Base-by-base conservation (phyloP, 176 grass and related monocot species). In the Coix lacrymajobi region DNA sequence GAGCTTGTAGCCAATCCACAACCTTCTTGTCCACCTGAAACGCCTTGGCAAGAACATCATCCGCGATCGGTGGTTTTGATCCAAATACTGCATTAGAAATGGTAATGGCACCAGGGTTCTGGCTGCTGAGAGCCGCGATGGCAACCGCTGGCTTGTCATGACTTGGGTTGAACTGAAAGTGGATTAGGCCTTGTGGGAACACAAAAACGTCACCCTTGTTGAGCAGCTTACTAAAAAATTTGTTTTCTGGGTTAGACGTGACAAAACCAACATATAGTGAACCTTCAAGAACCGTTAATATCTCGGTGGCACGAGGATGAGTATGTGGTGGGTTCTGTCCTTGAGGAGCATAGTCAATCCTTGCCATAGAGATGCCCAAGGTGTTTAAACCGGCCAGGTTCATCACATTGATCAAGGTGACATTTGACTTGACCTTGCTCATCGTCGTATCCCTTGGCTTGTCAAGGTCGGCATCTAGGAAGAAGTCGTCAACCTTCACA, bases 21-120 rank as follows among this genome's bases (percentile, higher is more conserved):
- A 26, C 70, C n/a, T 41, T 64, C 41, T 84, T 88, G 15, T 88
- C 81, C 38, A 88, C 54, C 13, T 88, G 64, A 66, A 88, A 88
- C 5, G 86, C 63, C 80, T 88, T 83, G 28, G 64, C 73, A 10
- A 88, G 64, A 11, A 83, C 73, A 34, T 79, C 75, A 16, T 88
- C 75, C 1, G 85, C 15, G 2, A 82, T 82, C 0, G 70, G 46
- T 39, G 46, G 74, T 7, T 84, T 78, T 5, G 81, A 49, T 25
- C 79, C 81, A 20, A 83, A 83, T 20, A 77, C 41, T 2, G 71
- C 46, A 20, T n/a, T 81, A 13, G 58, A 34, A 13, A 83, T 44
- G 8, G 66, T 52, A 22, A 82, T 66, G 0, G 36, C 31, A 6
- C 78, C 85, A 2, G 70, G 85, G 31, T 87, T 87, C 46, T 83